Conservation (phyloP, 768 basidiomycete genomes). For the Boletus subparvulus region DNA sequence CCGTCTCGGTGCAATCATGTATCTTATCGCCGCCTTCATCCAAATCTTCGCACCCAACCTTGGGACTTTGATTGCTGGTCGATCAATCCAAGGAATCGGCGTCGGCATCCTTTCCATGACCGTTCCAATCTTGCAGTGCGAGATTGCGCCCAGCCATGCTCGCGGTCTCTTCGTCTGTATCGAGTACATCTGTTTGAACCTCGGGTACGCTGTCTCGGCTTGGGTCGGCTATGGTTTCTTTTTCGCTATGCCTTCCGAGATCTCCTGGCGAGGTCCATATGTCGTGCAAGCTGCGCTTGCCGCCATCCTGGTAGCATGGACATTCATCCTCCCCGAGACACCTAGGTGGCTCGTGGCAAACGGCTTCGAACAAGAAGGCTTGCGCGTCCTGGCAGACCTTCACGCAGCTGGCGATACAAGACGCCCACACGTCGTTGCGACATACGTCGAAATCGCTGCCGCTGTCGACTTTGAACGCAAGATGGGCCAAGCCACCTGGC, state of each 20-base stretch:
- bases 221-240: slow-evolving; percentile 54
- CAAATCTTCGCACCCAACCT: slow-evolving; percentile 50
- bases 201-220: slow-evolving; percentile 49
- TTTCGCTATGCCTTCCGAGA: slow-evolving; percentile 43
- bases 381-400: slow-evolving; percentile 55
- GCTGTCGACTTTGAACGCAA: slow-evolving; percentile 40
- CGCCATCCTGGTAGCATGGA: slow-evolving; percentile 44
- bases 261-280: slow-evolving; percentile 58
- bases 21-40: slow-evolving; percentile 49
- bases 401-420: slow-evolving; percentile 50
- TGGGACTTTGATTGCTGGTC: slow-evolving; percentile 39
- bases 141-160: slow-evolving; percentile 46
- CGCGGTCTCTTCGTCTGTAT: slow-evolving; percentile 55
- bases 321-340: slow-evolving; percentile 50
- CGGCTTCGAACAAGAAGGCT: slow-evolving; percentile 49
- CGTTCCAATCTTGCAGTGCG: slow-evolving; percentile 49
- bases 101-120: slow-evolving; percentile 53
- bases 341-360: slow-evolving; percentile 58
- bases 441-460: slow-evolving; percentile 43
- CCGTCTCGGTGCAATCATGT: slow-evolving; percentile 49
- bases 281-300: slow-evolving; percentile 53
- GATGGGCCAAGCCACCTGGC: slow-evolving; percentile 45
- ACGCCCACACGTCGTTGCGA: slow-evolving; percentile 42
- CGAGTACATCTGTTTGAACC: slow-evolving; percentile 52
- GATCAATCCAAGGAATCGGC: slow-evolving; percentile 48